Conservation (phyloP, 495 filamentous ascomycete genomes). For the Lentithecium fluviatile region DNA sequence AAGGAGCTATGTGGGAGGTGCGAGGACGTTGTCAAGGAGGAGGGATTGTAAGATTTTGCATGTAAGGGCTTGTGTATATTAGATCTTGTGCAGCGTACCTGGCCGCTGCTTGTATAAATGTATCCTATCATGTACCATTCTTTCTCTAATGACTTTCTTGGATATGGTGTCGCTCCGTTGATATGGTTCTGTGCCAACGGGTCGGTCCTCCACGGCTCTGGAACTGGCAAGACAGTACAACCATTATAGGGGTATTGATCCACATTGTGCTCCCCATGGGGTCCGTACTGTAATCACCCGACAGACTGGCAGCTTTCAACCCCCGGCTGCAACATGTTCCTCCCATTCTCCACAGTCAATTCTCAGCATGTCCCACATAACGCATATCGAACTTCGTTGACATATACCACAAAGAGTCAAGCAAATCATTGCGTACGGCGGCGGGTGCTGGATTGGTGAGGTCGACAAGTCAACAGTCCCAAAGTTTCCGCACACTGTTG, state of each 20-base stretch:
- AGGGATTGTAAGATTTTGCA: constrained; percentile 8
- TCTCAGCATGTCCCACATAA: not conserved
- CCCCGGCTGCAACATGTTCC: not conserved
- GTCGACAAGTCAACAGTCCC: constrained; percentile 10
- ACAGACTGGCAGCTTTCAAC: not conserved
- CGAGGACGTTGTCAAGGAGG: constrained; percentile 59
- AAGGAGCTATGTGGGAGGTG: constrained; percentile 72
- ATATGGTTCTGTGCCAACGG: no score
- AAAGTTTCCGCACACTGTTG: constrained; percentile 9
- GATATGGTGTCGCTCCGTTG: no score
- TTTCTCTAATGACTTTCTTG: no score
- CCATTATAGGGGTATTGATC: no score
- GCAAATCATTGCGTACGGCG: not conserved
- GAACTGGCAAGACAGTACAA: no score
- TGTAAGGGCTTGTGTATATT: not conserved
- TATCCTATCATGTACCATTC: no score
- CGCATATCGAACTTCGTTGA: not conserved
- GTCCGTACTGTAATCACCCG: no score
- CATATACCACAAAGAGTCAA: not conserved
- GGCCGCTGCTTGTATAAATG: no score
- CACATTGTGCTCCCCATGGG: no score
- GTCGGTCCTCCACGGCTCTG: no score
- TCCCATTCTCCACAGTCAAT: not conserved
- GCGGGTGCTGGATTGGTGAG: not conserved
- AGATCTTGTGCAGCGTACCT: no score